Percentiles rank a stretch among this genome's conserved stretches.
Evolutionary conservation across 176 grass and related monocot genomes (phyloP).

Genomic region (Phragmites australis): DNA sequence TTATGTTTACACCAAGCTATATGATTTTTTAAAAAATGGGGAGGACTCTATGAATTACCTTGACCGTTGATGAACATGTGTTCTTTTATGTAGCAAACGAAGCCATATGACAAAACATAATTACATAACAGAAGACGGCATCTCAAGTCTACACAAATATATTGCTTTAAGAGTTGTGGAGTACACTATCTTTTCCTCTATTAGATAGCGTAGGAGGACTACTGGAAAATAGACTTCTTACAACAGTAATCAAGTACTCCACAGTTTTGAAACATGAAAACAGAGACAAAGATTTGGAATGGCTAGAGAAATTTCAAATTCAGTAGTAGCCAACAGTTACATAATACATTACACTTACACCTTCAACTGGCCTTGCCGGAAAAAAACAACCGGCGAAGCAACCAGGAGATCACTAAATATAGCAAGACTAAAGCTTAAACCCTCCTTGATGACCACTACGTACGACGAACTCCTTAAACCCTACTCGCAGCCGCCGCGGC

Average conservation of each 20-base stretch:
- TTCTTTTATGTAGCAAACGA: not conserved
- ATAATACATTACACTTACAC: constrained; percentile 37
- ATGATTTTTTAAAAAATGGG: too few relatives aligned
- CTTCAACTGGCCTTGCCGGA: constrained; percentile 49
- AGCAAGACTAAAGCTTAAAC: constrained; percentile 39
- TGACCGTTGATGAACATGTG: not conserved
- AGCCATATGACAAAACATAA: too few relatives aligned
- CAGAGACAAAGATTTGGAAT: not conserved
- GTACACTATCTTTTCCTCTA: not conserved
- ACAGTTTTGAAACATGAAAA: too few relatives aligned
- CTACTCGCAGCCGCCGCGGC: constrained; percentile 49
- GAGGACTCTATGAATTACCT: not conserved
- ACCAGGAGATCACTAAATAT: constrained; percentile 40
- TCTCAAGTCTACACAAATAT: not conserved
- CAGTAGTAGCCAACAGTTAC: constrained; percentile 48
- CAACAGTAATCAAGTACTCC: not conserved
- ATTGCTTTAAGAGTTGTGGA: not conserved
- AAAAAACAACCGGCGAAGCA: constrained; percentile 59
- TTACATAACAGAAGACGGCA: too few relatives aligned
- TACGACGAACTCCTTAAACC: constrained; percentile 52
- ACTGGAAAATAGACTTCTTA: not conserved
- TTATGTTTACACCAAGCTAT: not conserved
- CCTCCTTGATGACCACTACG: constrained; percentile 30
- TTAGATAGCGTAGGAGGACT: not conserved
- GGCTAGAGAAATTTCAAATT: constrained; percentile 11